Percentiles rank a stretch among this genome's conserved stretches.
Evolutionary conservation across 2,329 filamentous ascomycete species (phyloP).

Genomic region (Septoria linicola): DNA sequence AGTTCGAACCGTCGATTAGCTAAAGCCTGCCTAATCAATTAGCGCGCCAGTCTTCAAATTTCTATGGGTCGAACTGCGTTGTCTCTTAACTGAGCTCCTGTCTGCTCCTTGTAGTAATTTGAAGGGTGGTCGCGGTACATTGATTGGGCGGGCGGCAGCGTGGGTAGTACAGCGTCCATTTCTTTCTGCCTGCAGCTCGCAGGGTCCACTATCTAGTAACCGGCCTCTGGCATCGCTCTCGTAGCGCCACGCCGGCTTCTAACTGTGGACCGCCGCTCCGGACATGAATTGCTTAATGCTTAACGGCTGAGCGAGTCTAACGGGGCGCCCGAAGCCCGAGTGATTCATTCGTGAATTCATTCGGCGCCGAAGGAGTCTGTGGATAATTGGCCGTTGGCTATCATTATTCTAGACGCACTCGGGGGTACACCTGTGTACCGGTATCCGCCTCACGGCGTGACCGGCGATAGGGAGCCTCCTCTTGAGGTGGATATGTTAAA

Average conservation of each 20-base stretch:
- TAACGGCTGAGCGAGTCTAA: background rate
- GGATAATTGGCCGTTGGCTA: constrained; percentile 6
- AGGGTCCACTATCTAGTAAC: constrained; percentile 2
- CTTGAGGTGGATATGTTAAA: constrained; percentile 5
- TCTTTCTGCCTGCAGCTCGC: constrained; percentile 3
- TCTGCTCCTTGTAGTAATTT: background rate
- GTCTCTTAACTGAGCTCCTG: too few species aligned
- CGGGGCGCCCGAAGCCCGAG: constrained; percentile 6
- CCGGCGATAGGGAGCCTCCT: background rate
- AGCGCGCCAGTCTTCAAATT: background rate
- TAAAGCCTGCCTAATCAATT: background rate
- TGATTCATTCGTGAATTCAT: constrained; percentile 6
- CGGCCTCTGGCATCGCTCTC: constrained; percentile 2
- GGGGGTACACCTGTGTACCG: constrained; percentile 4
- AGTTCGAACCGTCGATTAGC: background rate
- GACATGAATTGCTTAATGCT: background rate
- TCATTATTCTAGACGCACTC: constrained; percentile 4
- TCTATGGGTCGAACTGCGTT: background rate
- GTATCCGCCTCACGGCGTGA: constrained; percentile 4
- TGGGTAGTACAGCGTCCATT: constrained; percentile 1
- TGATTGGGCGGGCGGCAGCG: background rate
- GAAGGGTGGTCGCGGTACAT: background rate
- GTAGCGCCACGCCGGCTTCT: background rate
- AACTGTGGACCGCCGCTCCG: background rate
- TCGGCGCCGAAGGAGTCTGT: constrained; percentile 7